Evolutionary conservation across 202 grass and related monocot species (phyloP), one percentile per base, ranked within the genome.

Genomic region (Carex arenaria): DNA sequence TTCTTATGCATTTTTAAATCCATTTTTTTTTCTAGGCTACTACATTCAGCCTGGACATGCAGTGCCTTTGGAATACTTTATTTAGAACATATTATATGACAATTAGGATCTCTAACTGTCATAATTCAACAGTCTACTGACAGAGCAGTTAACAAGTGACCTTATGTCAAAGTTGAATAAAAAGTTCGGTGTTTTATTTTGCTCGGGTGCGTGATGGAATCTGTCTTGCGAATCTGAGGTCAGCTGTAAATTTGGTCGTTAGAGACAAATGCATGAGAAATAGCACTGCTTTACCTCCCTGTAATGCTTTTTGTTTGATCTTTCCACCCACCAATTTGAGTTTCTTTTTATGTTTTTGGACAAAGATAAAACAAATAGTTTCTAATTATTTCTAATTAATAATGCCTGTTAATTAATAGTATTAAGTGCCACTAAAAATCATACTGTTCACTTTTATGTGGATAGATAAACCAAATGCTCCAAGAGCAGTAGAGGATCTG

Each of bases 401-500:
- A 9, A 43, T 32, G 72, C 7, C 17, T 32, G 13, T 38, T 78
- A 19, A 15, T 80, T 81, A 76, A 61, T 14, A 67, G 34, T 84
- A 42, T 83, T 85, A 65, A 76, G 28, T 9, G 23, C 4, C 51
- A 57, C 52, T 60, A 38, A 78, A 34, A 56, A 8, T 12, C 5
- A 40, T 59, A 36, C 59, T 60, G 17, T 78, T 60, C 20, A 73
- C 86, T 31, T 80, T 93, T 88, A 36, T 84, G 36, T 68, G 91
- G 64, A 68, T 87, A 97, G 94, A 89, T 85, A 97, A 97, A 86
- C 85, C 91, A 85, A 89, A 92, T 87, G 78, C 77, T 82, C 94
- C 91, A 62, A 97, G 90, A 90, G 89, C 85, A 71, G 84, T 97
- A 67, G 91, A 90, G 65, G 94, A 97, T 83, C 55, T 97, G 82